A percentile compares a stretch with the other conserved stretches of the same genome.
Conservation (phyloP, 441 rosid species). For the Eutrema salsugineum region DNA sequence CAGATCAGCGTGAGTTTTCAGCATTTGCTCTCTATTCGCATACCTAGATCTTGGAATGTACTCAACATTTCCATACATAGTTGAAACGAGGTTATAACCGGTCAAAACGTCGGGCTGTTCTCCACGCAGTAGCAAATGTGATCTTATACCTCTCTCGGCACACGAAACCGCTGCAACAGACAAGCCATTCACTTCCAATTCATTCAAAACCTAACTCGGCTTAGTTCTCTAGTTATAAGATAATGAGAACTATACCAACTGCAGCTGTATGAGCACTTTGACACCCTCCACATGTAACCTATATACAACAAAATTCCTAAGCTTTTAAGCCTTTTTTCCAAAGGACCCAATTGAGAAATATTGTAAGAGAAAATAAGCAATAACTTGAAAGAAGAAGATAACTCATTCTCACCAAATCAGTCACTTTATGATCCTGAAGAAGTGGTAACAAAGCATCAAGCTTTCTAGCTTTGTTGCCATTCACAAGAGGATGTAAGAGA, state of each 20-base stretch:
- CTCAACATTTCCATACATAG: conserved; percentile 62
- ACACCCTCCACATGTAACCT: conserved; percentile 97
- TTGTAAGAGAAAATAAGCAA: not conserved
- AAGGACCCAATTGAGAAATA: not conserved
- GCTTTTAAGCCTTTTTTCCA: not conserved
- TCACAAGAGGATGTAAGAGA: conserved; percentile 85
- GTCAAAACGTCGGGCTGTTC: conserved; percentile 82
- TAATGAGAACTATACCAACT: conserved; percentile 43
- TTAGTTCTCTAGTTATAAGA: not conserved
- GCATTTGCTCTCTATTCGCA: conserved; percentile 61
- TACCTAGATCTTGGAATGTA: conserved; percentile 71
- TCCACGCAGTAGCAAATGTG: conserved; percentile 86
- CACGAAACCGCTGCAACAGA: conserved; percentile 80
- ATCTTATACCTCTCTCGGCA: conserved; percentile 79
- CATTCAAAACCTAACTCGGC: not conserved
- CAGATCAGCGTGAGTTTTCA: conserved; percentile 46
- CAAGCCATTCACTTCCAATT: not conserved
- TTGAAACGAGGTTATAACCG: conserved; percentile 78
- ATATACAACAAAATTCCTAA: conserved; percentile 4
- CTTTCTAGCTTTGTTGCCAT: conserved; percentile 94
- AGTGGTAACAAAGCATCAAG: conserved; percentile 79
- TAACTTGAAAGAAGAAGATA: not conserved
- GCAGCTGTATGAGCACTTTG: conserved; percentile 95
- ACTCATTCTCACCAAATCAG: conserved; percentile 71
- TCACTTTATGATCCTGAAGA: conserved; percentile 51